Base-by-base conservation (phyloP, 78 protist species). In the Dictyostelium brefeldianum region DNA sequence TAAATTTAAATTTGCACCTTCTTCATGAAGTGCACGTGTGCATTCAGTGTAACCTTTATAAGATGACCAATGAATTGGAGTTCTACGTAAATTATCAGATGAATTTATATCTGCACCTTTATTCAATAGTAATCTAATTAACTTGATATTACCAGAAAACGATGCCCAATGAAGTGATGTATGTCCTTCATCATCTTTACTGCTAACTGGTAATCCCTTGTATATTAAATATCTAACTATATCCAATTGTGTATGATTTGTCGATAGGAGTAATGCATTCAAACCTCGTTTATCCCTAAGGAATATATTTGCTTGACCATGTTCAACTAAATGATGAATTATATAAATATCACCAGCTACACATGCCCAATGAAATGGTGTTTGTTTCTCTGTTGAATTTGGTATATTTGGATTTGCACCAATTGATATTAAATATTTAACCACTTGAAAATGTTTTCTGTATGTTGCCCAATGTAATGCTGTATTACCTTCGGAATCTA, bases 151-250 rank as follows among this genome's bases (percentile, higher is more conserved):
- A 5, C 92, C 91, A 1, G 92, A 71, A 31, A 85, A 94, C 0
- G 97, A 96, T 1, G 97, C 96, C 95, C 94, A 89, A 77, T 79
- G 78, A 25, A 96, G 94, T 12, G 96, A 50, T 12, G 97, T 96
- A 46, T 89, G 95, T 5, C 95, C 96, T 57, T 94, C 95, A 29
- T 75, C 87, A 48, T 90, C 97, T 46, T 71, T 78, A 53, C 67
- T 27, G 3, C 82, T 51, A 1, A 95, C 89, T 8, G 96, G 81
- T 31, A 94, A 54, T 2, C 96, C 96, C 11, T 67, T 59, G 50
- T 84, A 17, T 7, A 94, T 9, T 3, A 78, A 29, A 64, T 79
- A 87, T 25, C 92, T 18, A 1, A 62, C 93, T 3, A 89, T 64
- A 48, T 80, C 65, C 8, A 74, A 15, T 10, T 56, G 74, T 17